A percentile compares a stretch with the other conserved stretches of the same genome.
phyloP scores from a whole-genome alignment of 495 filamentous ascomycete species.

The Hypoxylon crocopeplum region DNA sequence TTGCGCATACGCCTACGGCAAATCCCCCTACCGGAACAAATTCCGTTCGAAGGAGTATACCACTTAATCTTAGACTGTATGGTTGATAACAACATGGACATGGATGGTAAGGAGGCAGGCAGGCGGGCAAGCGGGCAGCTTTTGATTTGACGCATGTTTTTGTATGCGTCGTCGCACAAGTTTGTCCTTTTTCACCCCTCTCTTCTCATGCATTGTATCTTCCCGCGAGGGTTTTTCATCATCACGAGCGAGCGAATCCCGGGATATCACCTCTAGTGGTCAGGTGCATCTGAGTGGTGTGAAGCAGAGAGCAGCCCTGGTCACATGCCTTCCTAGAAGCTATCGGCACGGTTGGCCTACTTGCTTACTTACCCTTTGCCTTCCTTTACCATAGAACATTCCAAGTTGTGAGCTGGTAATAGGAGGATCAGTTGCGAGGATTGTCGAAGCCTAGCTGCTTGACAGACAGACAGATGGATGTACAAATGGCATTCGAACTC shows the following conservation, averaged over 20 bases:
- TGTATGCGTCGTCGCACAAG: background rate
- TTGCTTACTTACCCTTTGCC: too few species aligned
- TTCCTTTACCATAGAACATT: too few species aligned
- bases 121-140: background rate
- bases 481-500: constrained; percentile 8
- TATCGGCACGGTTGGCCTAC: too few species aligned
- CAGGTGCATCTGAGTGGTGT: too few species aligned
- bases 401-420: too few species aligned
- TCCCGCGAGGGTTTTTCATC: too few species aligned
- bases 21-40: background rate
- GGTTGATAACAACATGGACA: constrained; percentile 1
- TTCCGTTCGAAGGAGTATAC: background rate
- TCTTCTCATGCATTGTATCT: background rate
- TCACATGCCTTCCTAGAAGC: too few species aligned
- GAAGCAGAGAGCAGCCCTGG: too few species aligned
- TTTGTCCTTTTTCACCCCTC: background rate
- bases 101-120: constrained; percentile 2
- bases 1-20: background rate
- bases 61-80: constrained; percentile 10
- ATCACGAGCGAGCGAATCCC: too few species aligned
- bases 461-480: background rate
- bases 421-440: background rate
- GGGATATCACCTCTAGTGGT: too few species aligned
- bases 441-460: too few species aligned
- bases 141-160: background rate